Conservation (phyloP, 2,329 filamentous ascomycete genomes). For the Cladorrhinum sp. region DNA sequence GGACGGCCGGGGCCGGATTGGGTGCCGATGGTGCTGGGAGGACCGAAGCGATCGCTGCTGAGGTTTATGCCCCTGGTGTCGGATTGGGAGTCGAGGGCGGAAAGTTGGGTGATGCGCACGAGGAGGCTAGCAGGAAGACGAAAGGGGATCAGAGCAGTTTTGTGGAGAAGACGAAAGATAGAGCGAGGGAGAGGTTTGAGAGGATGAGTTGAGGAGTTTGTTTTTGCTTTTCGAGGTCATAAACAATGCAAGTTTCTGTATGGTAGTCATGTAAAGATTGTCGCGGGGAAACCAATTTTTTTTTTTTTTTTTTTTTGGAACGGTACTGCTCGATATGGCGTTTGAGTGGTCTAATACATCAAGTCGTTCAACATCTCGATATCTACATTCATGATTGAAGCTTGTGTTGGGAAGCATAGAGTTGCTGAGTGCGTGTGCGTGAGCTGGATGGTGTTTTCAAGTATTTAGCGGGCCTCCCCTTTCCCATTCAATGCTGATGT, state of each 20-base stretch:
- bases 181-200: constrained; percentile 64
- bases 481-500: background rate
- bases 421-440: too few relatives aligned
- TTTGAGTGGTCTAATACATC: too few relatives aligned
- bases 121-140: constrained; percentile 61
- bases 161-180: constrained; percentile 61
- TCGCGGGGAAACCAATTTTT: too few relatives aligned
- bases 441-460: too few relatives aligned
- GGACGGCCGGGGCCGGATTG: constrained; percentile 62
- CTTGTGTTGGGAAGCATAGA: too few relatives aligned
- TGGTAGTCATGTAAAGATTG: background rate
- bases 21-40: constrained; percentile 61
- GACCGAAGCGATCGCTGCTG: constrained; percentile 61
- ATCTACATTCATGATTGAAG: too few relatives aligned
- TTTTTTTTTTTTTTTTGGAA: too few relatives aligned
- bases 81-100: constrained; percentile 67
- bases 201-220: constrained; percentile 40
- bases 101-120: constrained; percentile 65
- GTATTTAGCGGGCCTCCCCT: too few relatives aligned
- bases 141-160: constrained; percentile 60
- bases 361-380: too few relatives aligned
- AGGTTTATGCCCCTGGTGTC: constrained; percentile 65
- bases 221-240: background rate
- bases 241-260: background rate
- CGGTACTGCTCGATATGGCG: too few relatives aligned